Percentiles rank a stretch among this genome's conserved stretches.
These are phyloP conservation scores for Raphanus raphanistrum DNA, from an alignment of 345 rosid genomes.

Conservation along the genomic window DNA sequence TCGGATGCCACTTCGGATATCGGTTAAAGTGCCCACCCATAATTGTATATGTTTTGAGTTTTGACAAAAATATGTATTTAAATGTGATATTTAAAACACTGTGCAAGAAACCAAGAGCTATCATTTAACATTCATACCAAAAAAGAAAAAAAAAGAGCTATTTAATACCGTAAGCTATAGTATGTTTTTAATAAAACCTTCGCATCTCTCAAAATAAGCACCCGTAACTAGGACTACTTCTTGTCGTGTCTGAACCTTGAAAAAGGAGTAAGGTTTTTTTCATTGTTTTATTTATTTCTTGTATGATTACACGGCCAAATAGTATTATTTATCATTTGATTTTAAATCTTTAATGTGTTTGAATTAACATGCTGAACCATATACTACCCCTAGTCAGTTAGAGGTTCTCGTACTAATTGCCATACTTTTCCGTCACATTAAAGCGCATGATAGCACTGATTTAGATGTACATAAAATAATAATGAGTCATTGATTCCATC, in stretches of 20 bases:
- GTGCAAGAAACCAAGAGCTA: conserved; percentile 1
- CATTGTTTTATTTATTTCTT: not conserved
- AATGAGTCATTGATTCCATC: not conserved
- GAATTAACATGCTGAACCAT: not conserved
- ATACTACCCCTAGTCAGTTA: not conserved
- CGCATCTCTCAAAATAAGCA: conserved; percentile 25
- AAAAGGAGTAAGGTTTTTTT: not conserved
- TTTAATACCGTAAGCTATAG: not conserved
- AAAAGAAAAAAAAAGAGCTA: no score
- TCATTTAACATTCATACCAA: no score
- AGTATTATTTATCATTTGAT: not conserved
- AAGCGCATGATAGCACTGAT: not conserved
- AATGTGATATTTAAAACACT: not conserved
- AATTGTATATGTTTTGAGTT: no score
- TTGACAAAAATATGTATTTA: not conserved
- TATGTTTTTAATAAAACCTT: not conserved
- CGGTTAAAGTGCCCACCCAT: no score
- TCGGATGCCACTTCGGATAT: no score
- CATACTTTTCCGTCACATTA: not conserved
- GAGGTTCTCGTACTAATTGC: not conserved
- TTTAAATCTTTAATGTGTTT: not conserved
- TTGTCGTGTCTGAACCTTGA: conserved; percentile 32
- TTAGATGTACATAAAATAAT: not conserved
- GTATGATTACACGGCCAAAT: not conserved
- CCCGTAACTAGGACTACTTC: conserved; percentile 18